Evolutionary conservation across 257 asterid species (phyloP), one percentile per base, ranked within the genome.

Genomic region (Petunia secreta): DNA sequence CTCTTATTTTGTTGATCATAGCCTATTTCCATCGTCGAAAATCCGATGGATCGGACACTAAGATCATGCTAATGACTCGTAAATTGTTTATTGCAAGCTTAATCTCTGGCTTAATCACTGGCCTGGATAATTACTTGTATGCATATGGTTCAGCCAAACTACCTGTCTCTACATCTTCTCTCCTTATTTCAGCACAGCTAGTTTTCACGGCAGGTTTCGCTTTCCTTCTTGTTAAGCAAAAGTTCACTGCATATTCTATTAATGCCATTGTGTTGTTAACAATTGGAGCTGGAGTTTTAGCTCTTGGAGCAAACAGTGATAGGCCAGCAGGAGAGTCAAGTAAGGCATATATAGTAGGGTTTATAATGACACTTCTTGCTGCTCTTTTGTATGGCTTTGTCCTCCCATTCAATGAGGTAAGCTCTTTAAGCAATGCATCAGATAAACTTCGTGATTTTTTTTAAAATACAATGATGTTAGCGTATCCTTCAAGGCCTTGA

Each of bases 171-270:
- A 84, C 87, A 1, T 63, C 66, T 1, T 3, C 80, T 2, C 53
- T 79, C 2, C 37, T 83, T 4, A 10, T n/a, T 5, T 36, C 85
- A 4, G 14, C 79, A 4, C 82, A 82, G 11, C 62, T 85, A 13
- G 85, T 73, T 38, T 85, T 85, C 74, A 82, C 85, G 0, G 82
- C 85, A 1, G 14, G 52, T 36, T 59, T 82, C n/a, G 85, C 87
- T 1, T 85, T 85, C 46, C 11, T 82, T 8, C 52, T 85, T 1
- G 80, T 85, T 8, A 85, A 82, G 58, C 85, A 85, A 8, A 85
- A 75, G 50, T 82, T 85, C 16, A 82, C 85, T 5, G 38, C 62
- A 2, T 82, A 64, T 54, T 57, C 85, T 4, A 11, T 81, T 8
- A 82, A 79, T 10, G 79, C 85, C 1, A 71, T 81, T 1, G 79